Percentiles rank a stretch among this genome's conserved stretches.
These are phyloP conservation scores for Onygena corvina DNA, from an alignment of 2,329 filamentous ascomycete species.

Conservation along the genomic window DNA sequence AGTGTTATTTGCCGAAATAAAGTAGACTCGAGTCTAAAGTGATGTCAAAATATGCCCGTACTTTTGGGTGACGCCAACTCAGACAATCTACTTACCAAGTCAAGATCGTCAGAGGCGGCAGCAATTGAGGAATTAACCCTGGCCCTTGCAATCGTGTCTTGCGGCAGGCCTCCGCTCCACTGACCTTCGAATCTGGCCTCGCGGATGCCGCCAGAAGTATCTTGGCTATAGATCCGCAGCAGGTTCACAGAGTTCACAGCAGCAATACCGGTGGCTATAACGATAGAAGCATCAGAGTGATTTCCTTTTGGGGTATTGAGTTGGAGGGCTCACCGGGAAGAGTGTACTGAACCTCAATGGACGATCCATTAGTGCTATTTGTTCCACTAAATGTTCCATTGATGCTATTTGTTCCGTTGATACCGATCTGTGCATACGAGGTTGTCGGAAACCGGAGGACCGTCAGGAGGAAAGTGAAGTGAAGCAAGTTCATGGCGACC, in stretches of 20 bases:
- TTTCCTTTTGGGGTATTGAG: not conserved
- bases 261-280: not conserved
- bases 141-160: not conserved
- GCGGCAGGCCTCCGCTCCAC: not conserved
- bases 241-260: slow-evolving; percentile 5
- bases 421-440: not conserved
- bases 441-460: not conserved
- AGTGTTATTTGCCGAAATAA: not conserved
- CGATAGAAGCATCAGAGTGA: not conserved
- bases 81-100: not conserved
- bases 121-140: not conserved
- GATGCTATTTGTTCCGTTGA: not conserved
- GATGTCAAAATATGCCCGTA: not conserved
- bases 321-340: not conserved
- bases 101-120: slow-evolving; percentile 1
- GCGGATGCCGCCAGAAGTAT: not conserved
- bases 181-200: slow-evolving; percentile 3
- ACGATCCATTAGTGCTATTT: too few relatives aligned
- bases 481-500: not conserved
- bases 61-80: not conserved
- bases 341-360: not conserved
- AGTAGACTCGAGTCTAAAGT: slow-evolving; percentile 2
- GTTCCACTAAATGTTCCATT: too few relatives aligned
- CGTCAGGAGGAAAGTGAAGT: not conserved
- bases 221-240: slow-evolving; percentile 6